Evolutionary conservation across 2,329 filamentous ascomycete species (phyloP).

Genomic region (Phialophora tarda): DNA sequence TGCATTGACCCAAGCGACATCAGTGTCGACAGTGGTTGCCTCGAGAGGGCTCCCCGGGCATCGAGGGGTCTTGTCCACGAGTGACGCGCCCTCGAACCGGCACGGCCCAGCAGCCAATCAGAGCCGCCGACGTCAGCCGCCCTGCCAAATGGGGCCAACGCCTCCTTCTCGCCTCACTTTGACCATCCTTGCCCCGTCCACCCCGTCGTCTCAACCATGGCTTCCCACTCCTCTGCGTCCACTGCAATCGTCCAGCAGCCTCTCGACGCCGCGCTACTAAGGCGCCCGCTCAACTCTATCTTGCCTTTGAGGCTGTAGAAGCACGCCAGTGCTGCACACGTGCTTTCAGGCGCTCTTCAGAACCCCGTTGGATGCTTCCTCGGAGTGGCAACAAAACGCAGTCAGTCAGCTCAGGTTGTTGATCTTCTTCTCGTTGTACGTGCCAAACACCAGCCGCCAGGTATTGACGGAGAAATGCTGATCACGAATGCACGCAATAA

Average conservation of each 20-base stretch:
- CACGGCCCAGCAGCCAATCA: conserved; percentile 8
- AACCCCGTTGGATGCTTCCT: conserved; percentile 1
- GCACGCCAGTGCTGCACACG: conserved; percentile 17
- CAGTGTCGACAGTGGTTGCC: conserved; percentile 12
- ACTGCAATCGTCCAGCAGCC: neutral
- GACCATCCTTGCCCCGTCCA: conserved; percentile 10
- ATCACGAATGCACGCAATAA: conserved; percentile 18
- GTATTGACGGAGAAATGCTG: neutral
- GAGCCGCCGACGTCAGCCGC: conserved; percentile 3
- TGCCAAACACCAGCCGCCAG: conserved; percentile 4
- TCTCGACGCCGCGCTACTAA: conserved; percentile 11
- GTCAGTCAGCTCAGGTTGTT: neutral
- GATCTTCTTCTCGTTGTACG: conserved; percentile 11
- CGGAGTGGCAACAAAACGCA: conserved; percentile 9
- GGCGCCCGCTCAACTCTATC: conserved; percentile 17
- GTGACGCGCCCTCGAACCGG: neutral
- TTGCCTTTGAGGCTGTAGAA: conserved; percentile 19
- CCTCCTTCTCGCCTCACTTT: conserved; percentile 22
- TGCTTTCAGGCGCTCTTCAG: conserved; percentile 2
- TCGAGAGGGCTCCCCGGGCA: neutral
- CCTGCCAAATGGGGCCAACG: conserved; percentile 15
- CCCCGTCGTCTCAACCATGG: conserved; percentile 9
- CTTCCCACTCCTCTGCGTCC: neutral
- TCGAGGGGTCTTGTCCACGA: neutral
- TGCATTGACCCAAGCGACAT: conserved; percentile 2